A percentile compares a stretch with the other conserved stretches of the same genome.
Conservation (phyloP, 1,139 yeast genomes). For the Kodamaea anthophila region DNA sequence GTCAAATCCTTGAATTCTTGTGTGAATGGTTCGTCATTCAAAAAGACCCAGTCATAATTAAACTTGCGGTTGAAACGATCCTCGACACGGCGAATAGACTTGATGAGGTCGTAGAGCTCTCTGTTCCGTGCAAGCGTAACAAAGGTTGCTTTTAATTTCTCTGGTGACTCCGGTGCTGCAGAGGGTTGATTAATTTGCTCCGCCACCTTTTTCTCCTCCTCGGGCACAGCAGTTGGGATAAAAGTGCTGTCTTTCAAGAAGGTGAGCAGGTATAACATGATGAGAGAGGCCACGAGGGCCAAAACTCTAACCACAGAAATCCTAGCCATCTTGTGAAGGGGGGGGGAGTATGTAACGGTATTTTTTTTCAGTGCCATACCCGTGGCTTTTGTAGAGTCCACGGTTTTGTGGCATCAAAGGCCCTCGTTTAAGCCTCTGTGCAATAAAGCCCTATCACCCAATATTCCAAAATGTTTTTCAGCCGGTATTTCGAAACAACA, state of each 20-base stretch:
- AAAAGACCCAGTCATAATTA: slow-evolving; percentile 77
- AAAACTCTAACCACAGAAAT: slow-evolving; percentile 14
- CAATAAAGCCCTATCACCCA: too few species aligned
- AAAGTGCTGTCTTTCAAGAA: slow-evolving; percentile 14
- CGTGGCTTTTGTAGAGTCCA: too few species aligned
- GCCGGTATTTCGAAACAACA: too few species aligned
- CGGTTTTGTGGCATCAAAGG: too few species aligned
- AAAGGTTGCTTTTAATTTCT: slow-evolving; percentile 51
- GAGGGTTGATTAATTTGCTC: too few species aligned
- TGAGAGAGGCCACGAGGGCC: slow-evolving; percentile 15
- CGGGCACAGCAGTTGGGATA: slow-evolving; percentile 19
- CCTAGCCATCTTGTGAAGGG: slow-evolving; percentile 19
- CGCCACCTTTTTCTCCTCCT: neutral
- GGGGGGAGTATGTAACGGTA: too few species aligned
- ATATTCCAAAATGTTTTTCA: too few species aligned
- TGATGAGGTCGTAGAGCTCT: slow-evolving; percentile 58
- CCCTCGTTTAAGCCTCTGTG: too few species aligned
- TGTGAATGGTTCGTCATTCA: slow-evolving; percentile 58
- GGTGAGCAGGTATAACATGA: slow-evolving; percentile 15
- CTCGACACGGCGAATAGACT: slow-evolving; percentile 63
- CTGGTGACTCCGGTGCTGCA: slow-evolving; percentile 1
- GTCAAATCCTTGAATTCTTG: slow-evolving; percentile 51
- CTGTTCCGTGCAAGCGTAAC: slow-evolving; percentile 57
- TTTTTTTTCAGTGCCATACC: too few species aligned
- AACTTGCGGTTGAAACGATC: slow-evolving; percentile 63